Evolutionary conservation across 129 eudicot genomes (phyloP).

Genomic region (Tanacetum coccineum): DNA sequence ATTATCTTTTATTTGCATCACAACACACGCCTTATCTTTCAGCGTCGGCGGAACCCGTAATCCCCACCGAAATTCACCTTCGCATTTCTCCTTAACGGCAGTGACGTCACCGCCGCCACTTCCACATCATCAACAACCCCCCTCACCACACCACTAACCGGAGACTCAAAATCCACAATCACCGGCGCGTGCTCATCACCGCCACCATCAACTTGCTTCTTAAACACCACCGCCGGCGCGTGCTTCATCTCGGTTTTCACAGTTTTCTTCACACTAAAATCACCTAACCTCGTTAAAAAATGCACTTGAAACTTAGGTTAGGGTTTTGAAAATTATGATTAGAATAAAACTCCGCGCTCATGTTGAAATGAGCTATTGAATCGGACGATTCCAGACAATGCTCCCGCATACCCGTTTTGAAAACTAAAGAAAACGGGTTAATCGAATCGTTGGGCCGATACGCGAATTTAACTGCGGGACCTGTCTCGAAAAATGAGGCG

Average conservation of each 20-base stretch:
- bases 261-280: constrained; percentile 55
- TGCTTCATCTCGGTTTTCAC: constrained; percentile 39
- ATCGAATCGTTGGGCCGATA: constrained; percentile 74
- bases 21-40: constrained; percentile 28
- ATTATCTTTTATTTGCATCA: constrained; percentile 34
- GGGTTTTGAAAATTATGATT: constrained; percentile 28
- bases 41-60: constrained; percentile 49
- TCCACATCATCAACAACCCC: constrained; percentile 37
- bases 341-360: constrained; percentile 76
- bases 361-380: constrained; percentile 52
- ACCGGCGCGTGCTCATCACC: constrained; percentile 22
- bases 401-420: constrained; percentile 84
- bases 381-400: no score
- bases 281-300: constrained; percentile 79
- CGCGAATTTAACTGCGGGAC: constrained; percentile 60
- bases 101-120: constrained; percentile 45
- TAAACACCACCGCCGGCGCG: constrained; percentile 13
- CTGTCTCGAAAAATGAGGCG: constrained; percentile 61
- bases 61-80: constrained; percentile 76
- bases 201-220: neutral
- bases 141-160: constrained; percentile 34
- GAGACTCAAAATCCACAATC: constrained; percentile 18
- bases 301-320: constrained; percentile 65
- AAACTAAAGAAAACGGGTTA: constrained; percentile 56
- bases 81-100: constrained; percentile 54